phyloP scores from a whole-genome alignment of 225 moss, liverwort and hornwort genomes.

The Ulota crispa region DNA sequence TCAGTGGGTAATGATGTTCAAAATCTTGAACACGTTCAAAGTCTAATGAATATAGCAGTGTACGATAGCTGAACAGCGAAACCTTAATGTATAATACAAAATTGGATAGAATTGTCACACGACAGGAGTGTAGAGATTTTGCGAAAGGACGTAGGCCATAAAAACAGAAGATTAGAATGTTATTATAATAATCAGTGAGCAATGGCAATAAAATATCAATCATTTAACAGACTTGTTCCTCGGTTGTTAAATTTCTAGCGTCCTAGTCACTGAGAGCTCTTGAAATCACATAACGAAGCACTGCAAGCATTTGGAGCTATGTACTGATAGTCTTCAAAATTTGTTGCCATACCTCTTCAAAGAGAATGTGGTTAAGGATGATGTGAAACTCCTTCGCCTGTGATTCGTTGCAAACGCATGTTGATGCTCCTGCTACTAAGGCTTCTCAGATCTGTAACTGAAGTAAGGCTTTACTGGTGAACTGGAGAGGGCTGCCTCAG shows the following conservation, averaged over 20 bases:
- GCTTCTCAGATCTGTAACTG: not conserved
- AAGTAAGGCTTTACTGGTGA: not conserved
- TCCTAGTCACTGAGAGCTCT: constrained; percentile 12
- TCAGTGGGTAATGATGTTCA: not conserved
- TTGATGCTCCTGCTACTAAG: not conserved
- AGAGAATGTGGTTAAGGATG: not conserved
- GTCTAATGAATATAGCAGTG: not conserved
- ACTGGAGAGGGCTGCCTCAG: constrained; percentile 17
- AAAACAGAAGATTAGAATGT: constrained; percentile 1
- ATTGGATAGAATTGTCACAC: not conserved
- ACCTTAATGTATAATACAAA: not conserved
- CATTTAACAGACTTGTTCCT: not conserved
- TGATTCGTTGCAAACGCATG: not conserved
- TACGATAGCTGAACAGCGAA: no score
- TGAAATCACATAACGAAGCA: not conserved
- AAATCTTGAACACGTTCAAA: not conserved
- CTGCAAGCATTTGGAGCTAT: constrained; percentile 1
- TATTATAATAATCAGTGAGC: not conserved
- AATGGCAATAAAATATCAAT: not conserved
- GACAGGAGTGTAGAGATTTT: not conserved
- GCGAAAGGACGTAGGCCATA: not conserved
- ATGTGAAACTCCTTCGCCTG: not conserved
- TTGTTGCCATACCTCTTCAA: constrained; percentile 12
- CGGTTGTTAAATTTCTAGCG: constrained; percentile 5
- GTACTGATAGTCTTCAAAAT: constrained; percentile 19